phyloP scores from a whole-genome alignment of 129 eudicot species.

The Apium graveolens region DNA sequence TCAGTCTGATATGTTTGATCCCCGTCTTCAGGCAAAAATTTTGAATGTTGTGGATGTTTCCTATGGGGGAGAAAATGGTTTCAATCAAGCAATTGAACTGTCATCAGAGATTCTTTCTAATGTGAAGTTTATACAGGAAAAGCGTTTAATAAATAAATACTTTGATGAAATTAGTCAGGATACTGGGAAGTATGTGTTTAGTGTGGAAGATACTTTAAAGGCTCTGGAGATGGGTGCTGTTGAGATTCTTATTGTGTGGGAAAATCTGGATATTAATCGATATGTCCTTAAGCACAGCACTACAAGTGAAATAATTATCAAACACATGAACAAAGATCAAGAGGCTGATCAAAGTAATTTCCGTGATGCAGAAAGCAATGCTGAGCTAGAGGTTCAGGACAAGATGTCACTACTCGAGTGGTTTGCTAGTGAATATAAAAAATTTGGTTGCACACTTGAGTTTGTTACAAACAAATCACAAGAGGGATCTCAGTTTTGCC shows the following conservation, averaged over 20 bases:
- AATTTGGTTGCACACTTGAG: slow-evolving; percentile 20
- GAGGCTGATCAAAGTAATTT: slow-evolving; percentile 16
- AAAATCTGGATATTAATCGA: slow-evolving; percentile 15
- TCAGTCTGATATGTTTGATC: slow-evolving; percentile 21
- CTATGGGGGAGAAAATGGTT: slow-evolving; percentile 22
- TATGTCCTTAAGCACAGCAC: slow-evolving; percentile 14
- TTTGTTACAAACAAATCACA: slow-evolving; percentile 19
- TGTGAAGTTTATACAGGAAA: slow-evolving; percentile 19
- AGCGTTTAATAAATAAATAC: slow-evolving; percentile 14
- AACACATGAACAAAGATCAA: slow-evolving; percentile 17
- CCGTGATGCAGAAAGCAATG: slow-evolving; percentile 14
- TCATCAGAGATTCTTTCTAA: slow-evolving; percentile 19
- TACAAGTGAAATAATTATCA: slow-evolving; percentile 12
- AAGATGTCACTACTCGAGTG: slow-evolving; percentile 19
- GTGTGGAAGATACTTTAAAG: slow-evolving; percentile 19
- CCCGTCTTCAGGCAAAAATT: slow-evolving; percentile 16
- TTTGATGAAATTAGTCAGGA: slow-evolving; percentile 20
- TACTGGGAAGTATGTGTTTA: slow-evolving; percentile 14
- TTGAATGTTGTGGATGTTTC: slow-evolving; percentile 21
- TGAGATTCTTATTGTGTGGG: slow-evolving; percentile 20
- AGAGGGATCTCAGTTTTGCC: slow-evolving; percentile 23
- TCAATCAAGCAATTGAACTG: slow-evolving; percentile 18
- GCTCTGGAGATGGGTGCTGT: slow-evolving; percentile 21
- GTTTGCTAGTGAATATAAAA: slow-evolving; percentile 18
- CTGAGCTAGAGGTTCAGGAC: slow-evolving; percentile 19